Percentiles rank a stretch among this genome's conserved stretches.
Conservation (phyloP, 768 basidiomycete genomes). For the Tulasnella sp. region DNA sequence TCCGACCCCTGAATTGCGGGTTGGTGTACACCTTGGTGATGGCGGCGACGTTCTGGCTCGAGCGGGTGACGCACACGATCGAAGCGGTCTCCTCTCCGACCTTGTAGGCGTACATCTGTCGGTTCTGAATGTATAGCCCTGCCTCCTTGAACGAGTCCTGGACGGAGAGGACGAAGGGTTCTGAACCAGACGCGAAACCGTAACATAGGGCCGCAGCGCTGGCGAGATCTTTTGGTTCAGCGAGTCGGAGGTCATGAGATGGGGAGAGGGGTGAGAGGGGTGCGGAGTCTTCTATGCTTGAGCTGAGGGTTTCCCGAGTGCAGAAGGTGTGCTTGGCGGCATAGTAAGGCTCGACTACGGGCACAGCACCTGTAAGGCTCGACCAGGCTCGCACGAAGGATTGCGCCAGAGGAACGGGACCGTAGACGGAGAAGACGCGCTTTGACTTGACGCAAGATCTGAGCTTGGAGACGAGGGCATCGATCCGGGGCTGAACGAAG, state of each 20-base stretch:
- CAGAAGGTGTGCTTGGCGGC: slow-evolving; percentile 47
- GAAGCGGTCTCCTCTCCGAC: slow-evolving; percentile 39
- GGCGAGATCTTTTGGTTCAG: slow-evolving; percentile 30
- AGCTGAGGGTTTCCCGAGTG: slow-evolving; percentile 35
- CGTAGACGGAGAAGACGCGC: slow-evolving; percentile 51
- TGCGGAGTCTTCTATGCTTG: no score
- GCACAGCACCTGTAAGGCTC: slow-evolving; percentile 32
- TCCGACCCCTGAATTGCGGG: slow-evolving; percentile 37
- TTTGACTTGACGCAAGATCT: slow-evolving; percentile 24
- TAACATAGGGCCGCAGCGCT: slow-evolving; percentile 39
- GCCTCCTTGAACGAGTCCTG: slow-evolving; percentile 44
- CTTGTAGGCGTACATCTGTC: slow-evolving; percentile 51
- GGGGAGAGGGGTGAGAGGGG: slow-evolving; percentile 22
- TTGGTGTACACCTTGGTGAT: slow-evolving; percentile 66
- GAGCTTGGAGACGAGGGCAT: slow-evolving; percentile 33
- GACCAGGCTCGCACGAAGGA: slow-evolving; percentile 43
- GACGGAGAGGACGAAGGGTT: slow-evolving; percentile 37
- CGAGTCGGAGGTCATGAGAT: slow-evolving; percentile 36
- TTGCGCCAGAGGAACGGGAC: slow-evolving; percentile 36
- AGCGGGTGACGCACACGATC: slow-evolving; percentile 59
- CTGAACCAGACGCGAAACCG: slow-evolving; percentile 47
- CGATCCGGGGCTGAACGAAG: slow-evolving; percentile 33
- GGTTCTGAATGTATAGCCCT: slow-evolving; percentile 32
- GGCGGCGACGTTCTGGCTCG: slow-evolving; percentile 40
- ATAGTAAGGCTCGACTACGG: slow-evolving; percentile 43